Evolutionary conservation across 495 filamentous ascomycete genomes (phyloP).

Genomic region (Chaetomium cochliodes): DNA sequence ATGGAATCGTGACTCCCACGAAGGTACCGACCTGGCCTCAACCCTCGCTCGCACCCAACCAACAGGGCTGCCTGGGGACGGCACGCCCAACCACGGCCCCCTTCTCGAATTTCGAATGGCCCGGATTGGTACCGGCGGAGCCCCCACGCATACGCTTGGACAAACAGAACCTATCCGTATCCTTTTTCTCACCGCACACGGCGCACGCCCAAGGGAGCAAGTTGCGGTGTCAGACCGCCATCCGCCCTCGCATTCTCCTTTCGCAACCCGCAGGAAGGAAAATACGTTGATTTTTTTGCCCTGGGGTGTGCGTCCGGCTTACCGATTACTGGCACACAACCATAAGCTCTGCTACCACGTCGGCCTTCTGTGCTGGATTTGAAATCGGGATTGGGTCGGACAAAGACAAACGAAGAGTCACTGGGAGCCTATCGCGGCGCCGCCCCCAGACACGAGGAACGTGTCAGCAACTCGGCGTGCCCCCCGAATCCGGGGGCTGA

Average conservation of each 20-base stretch:
- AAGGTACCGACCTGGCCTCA: not conserved
- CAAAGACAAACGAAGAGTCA: not conserved
- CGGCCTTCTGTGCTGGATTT: not conserved
- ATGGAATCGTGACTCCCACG: constrained; percentile 13
- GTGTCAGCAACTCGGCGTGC: not conserved
- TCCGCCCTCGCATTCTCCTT: constrained; percentile 10
- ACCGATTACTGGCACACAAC: constrained; percentile 5
- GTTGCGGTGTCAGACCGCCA: constrained; percentile 39
- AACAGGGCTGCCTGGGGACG: constrained; percentile 9
- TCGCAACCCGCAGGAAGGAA: not conserved
- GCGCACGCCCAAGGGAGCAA: constrained; percentile 16
- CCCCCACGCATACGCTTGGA: constrained; percentile 31
- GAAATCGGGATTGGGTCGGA: constrained; percentile 13
- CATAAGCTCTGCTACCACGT: not conserved
- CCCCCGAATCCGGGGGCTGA: constrained; percentile 12
- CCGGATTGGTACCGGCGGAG: constrained; percentile 26
- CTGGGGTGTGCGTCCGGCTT: constrained; percentile 2
- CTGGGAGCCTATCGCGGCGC: constrained; percentile 12
- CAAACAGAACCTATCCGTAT: constrained; percentile 4
- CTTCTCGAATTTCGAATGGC: constrained; percentile 24
- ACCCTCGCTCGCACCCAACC: constrained; percentile 7
- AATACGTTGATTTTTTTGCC: not conserved
- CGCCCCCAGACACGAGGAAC: constrained; percentile 14
- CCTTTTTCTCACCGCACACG: constrained; percentile 17
- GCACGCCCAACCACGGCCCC: constrained; percentile 17